Base-by-base conservation (phyloP, 805 yeast genomes). In the Lachancea lanzarotensis region DNA sequence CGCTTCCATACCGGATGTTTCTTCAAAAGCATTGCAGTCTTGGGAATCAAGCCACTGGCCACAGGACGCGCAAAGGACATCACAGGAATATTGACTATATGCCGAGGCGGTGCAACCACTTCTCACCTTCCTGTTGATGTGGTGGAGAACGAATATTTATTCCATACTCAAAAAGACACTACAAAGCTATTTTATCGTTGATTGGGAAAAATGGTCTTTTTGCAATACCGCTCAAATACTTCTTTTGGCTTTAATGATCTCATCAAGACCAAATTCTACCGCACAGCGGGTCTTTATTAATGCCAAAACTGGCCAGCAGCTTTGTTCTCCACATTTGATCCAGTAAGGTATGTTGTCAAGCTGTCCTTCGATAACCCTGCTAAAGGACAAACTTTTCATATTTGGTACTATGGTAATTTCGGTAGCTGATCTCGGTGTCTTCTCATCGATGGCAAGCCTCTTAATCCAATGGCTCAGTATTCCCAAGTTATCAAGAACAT, bases 371-470 rank as follows among this genome's bases (percentile, higher is more conserved):
- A 88, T 76, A 0, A 89, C 81, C 52, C 88, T 71, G 36, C 88
- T 82, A 49, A 87, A 76, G 52, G 88, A 69, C 40, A 89, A 66
- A 30, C 87, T 80, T 44, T 83, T 72, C 40, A 89, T 68, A 57
- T 83, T 91, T 0, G 98, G 98, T 3, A 91, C 96, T 34, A 93
- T 83, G 0, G 95, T 86, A 15, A 91, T 80, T 56, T 91, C 96
- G 45, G 87, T 78, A 7, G 89, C 79, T 26, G 84, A 76, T 49
- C 80, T 74, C 1, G 95, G 90, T 1, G 90, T 82, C 54, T 82
- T 82, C 59, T 91, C 98, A 64, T 91, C 97, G 41, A 89, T 81
- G 29, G 91, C 82, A 42, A 89, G 65, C 57, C 95, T 73, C 55
- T 83, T 84, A 45, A 88, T 65, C 48, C 81, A 69, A 27, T 79